Base-by-base conservation (phyloP, 148 eudicot species). In the Vaccinium macrocarpon region DNA sequence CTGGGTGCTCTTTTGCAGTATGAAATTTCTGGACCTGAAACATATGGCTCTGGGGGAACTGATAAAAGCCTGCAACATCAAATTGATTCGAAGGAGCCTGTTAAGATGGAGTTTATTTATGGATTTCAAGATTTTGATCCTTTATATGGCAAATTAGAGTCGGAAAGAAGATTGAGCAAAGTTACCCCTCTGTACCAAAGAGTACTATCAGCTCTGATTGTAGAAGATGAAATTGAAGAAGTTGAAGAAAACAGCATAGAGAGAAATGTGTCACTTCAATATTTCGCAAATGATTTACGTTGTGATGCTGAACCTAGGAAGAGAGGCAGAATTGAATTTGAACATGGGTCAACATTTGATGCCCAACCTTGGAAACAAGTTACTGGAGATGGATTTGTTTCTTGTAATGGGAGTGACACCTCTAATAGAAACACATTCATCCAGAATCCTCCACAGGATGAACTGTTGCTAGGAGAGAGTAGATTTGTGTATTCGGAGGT, bases 191-290 rank as follows among this genome's bases (percentile, higher is more conserved):
- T 96, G 70, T 91, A 90, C 80, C 98, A 94, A 78, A 96, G 96
- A 88, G 94, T 96, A 80, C 90, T 96, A 61, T 94, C 98, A 87
- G 98, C 98, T 84, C 91, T 96, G n/a, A 94, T 96, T 79, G 79
- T 89, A 49, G 98, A 94, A 79, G 95, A 95, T 89, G 96, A 95
- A 70, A 81, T 90, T 38, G 95, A 94, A 88, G 92, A 93, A 79
- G 88, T 74, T 77, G 95, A 93, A 84, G 96, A 92, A 82, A 88
- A 71, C 87, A 82, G 78, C 64, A 83, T 80, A 82, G 88, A 82
- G 57, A 81, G 87, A 80, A 87, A 84, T 84, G 82, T 83, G 46
- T 70, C 84, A 32, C 82, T 84, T 75, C 85, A 74, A 27, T 87
- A 76, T 81, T 81, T 82, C 51, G 81, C 79, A 71, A 88, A 91